Conservation (phyloP, 331 rosid species). For the Malus hybrid region DNA sequence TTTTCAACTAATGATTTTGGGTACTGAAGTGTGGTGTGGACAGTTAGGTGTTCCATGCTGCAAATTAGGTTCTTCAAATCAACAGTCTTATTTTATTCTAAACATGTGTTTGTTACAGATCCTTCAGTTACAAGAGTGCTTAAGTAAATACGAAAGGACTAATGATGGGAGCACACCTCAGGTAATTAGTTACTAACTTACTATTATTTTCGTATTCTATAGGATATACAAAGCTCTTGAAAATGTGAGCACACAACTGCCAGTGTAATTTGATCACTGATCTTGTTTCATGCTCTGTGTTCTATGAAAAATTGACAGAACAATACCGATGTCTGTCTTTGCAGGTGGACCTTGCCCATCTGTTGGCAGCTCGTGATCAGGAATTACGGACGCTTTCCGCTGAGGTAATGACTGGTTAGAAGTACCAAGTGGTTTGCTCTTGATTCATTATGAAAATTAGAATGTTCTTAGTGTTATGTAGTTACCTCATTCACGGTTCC, state of each 20-base stretch:
- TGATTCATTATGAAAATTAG: not conserved
- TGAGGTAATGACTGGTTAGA: constrained; percentile 49
- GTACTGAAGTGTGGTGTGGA: not conserved
- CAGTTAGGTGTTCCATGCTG: not conserved
- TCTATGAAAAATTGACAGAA: not conserved
- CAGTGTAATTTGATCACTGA: not conserved
- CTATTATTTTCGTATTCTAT: not conserved
- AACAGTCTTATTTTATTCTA: not conserved
- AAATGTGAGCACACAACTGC: not conserved
- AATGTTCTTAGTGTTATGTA: not conserved
- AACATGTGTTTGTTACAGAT: constrained; percentile 40
- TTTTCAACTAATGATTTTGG: not conserved
- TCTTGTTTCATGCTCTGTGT: not conserved
- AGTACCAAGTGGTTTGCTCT: not conserved
- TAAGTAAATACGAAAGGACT: constrained; percentile 81
- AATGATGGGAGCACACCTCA: constrained; percentile 91
- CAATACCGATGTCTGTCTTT: constrained; percentile 16
- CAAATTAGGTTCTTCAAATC: not conserved
- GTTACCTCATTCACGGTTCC: not conserved
- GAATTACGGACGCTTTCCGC: constrained; percentile 91
- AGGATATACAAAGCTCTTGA: not conserved
- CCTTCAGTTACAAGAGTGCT: constrained; percentile 85
- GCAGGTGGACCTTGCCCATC: constrained; percentile 99
- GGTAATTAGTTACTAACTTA: constrained; percentile 31
- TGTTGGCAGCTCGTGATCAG: constrained; percentile 96